Base-by-base conservation (phyloP, 768 basidiomycete genomes). In the Termitomyces sp. region DNA sequence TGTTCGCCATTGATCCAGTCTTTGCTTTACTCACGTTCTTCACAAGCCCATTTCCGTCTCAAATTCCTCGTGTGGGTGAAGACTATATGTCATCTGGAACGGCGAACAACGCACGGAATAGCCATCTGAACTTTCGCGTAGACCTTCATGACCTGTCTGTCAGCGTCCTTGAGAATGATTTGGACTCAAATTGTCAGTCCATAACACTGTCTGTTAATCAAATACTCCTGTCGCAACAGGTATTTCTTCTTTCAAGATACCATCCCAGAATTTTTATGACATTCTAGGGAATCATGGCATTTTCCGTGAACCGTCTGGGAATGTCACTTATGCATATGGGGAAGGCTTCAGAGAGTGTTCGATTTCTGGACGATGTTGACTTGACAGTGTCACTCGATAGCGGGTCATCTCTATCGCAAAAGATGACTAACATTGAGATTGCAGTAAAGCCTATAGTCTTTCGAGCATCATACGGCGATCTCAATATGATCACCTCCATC, bases 281-380 rank as follows among this genome's bases (percentile, higher is more conserved):
- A 16, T 16, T 38, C 22, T 52, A 98, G 92, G 88, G 88, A 7
- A 84, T 94, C 39, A 71, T 92, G 62, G 92, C 95, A 2, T 76
- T 98, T 58, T 94, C 84, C 39, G 78, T 98, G 36, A 86, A 82
- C 57, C 84, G 82, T 35, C 80, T 98, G 9, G 97, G 97, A 22
- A 98, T 99, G 96, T 97, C 94, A 3, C 79, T 99, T 35, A 85
- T 88, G 62, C 82, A 83, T 33, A 98, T 99, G 95, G 92, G 92
- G 64, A 82, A 83, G 64, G 79, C 85, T 50, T 79, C 86, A 0
- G 96, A 98, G 64, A 87, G 84, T 52, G 94, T 96, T 54, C 86
- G 93, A 50, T 94, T 99, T 76, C 79, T 99, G 65, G 97, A 99
- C 70, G 91, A 98, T 62, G 79, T 97, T 55, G 93, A 97, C 71